Evolutionary conservation across 805 yeast species (phyloP), one percentile per base, ranked within the genome.

Genomic region (Phaffomyces opuntiae): DNA sequence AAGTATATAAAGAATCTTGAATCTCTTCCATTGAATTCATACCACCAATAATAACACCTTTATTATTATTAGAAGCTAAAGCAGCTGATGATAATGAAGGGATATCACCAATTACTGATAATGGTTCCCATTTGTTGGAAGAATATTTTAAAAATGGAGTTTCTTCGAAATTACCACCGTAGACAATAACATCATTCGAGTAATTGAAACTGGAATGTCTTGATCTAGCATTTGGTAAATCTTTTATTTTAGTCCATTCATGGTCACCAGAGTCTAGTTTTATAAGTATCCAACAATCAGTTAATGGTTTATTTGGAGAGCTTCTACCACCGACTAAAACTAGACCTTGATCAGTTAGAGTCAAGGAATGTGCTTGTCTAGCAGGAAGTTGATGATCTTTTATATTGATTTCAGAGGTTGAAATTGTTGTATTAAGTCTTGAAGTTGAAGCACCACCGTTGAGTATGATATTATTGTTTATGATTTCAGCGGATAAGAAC

Each of bases 271-370:
- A 52, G 34, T 39, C 27, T 6, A 42, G 42, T 33, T 46, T 24
- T 0, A 47, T 16, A 27, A 72, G 55, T 5, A 60, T 42, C 78
- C 80, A 78, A 29, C 66, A 56, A 40, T 77, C 82, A 6, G 53
- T 29, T 24, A 76, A 57, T 0, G 68, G 63, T 9, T 61, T 58
- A 3, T 74, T 72, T 0, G 95, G 95, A 1, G 78, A 70, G 3
- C 72, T 63, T 49, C 95, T 70, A 4, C 95, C 95, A 3, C 93
- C 95, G 32, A 77, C 63, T 4, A 83, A 49, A 1, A 81, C 45
- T 0, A 66, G 38, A 0, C 53, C 56, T 1, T 59, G 57, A 13
- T 58, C 52, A 3, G 48, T 53, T 0, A 56, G 44, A 0, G 75
- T 70, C 32, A 78, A 52, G 0, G 80, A 67, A 53, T 84, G 90